Evolutionary conservation across 2,329 filamentous ascomycete genomes (phyloP), one percentile per base, ranked within the genome.

Genomic region (Hirsutella rhossiliensis): DNA sequence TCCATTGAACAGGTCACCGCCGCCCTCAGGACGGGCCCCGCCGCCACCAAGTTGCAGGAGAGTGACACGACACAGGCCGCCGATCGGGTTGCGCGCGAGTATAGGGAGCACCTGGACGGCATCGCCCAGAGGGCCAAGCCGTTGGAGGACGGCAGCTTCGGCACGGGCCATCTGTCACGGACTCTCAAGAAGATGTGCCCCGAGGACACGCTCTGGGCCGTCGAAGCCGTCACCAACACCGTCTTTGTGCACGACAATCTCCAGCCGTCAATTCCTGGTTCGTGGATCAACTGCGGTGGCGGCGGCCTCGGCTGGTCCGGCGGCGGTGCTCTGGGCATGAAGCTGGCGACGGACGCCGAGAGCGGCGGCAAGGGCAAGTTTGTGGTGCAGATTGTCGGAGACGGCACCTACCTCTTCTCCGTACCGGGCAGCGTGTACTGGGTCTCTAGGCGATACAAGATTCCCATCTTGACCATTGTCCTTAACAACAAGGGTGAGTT

Each of bases 231-330:
- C 1, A 92, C 86, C 0, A 78, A 84, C 46, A 79, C 80, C 0
- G 61, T 61, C 0, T 73, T 79, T 27, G 78, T 88, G 1, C 72
- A 77, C 23, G 83, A 92, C 51, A 84, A 88, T 50, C 64, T 92
- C 8, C 78, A 80, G 53, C 73, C 78, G 3, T 79, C 72, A 0
- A 56, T 78, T 0, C 84, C 85, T 0, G 83, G 84, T 0, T 79
- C 77, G 0, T 88, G 82, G 82, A 78, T 90, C 54, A 89, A 88
- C 59, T 89, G 84, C 56, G 85, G 85, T 1, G 85, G 82, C 1
- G 85, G 84, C 13, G 86, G 86, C 2, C 76, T 90, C 0, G 85
- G 85, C 2, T 90, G 85, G 85, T 84, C 79, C 11, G 85, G 84
- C 13, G 85, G 86, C 13, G 85, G 68, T 43, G 81, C 82, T 0